Percentiles rank a stretch among this genome's conserved stretches.
These are phyloP conservation scores for Diaporthe ampelina DNA, from an alignment of 2,329 filamentous ascomycete genomes.

Conservation along the genomic window DNA sequence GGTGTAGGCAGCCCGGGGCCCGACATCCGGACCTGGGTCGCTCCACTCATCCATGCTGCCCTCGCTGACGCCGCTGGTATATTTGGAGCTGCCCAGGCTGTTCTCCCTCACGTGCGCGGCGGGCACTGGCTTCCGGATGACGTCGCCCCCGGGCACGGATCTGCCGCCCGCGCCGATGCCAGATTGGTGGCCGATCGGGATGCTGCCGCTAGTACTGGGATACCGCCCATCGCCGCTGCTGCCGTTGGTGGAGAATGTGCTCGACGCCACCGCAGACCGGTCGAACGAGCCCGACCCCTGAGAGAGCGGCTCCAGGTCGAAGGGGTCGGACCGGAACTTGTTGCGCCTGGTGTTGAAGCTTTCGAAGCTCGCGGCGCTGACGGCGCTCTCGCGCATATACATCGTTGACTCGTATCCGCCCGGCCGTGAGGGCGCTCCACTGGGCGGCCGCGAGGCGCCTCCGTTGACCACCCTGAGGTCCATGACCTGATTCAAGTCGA, in stretches of 20 bases:
- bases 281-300: slow-evolving; percentile 46
- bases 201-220: slow-evolving; percentile 17
- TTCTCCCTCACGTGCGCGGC: slow-evolving; percentile 53
- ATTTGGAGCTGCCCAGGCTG: slow-evolving; percentile 59
- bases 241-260: slow-evolving; percentile 48
- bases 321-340: slow-evolving; percentile 74
- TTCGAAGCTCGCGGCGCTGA: slow-evolving; percentile 59
- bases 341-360: slow-evolving; percentile 63
- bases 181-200: slow-evolving; percentile 39
- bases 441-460: slow-evolving; percentile 40
- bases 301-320: slow-evolving; percentile 72
- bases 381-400: slow-evolving; percentile 52
- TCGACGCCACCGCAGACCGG: slow-evolving; percentile 49
- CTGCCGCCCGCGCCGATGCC: slow-evolving; percentile 42
- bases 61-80: slow-evolving; percentile 65
- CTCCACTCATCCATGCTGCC: slow-evolving; percentile 58
- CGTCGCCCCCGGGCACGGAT: slow-evolving; percentile 39
- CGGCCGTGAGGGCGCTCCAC: not conserved
- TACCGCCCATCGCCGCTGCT: slow-evolving; percentile 35
- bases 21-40: slow-evolving; percentile 69
- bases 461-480: slow-evolving; percentile 33
- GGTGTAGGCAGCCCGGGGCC: slow-evolving; percentile 49
- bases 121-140: slow-evolving; percentile 48
- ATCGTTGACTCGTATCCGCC: slow-evolving; percentile 38
- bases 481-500: slow-evolving; percentile 45